Evolutionary conservation across 2,329 filamentous ascomycete genomes (phyloP).

Genomic region (Colletotrichum cuscutae): DNA sequence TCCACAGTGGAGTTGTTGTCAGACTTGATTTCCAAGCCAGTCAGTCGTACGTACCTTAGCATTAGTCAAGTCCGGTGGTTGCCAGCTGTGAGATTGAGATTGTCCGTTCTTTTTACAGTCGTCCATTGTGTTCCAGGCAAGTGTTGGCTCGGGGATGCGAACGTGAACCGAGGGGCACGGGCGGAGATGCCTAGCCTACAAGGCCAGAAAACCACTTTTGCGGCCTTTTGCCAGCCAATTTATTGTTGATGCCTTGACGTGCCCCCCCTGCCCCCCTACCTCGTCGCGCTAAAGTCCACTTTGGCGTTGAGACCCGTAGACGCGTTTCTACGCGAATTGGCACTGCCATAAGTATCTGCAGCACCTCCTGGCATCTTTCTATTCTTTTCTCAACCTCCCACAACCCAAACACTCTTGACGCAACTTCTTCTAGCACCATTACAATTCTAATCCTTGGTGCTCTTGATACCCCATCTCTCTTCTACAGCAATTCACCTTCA

Average conservation of each 20-base stretch:
- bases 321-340: conserved; percentile 35
- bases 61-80: conserved; percentile 30
- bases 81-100: conserved; percentile 4
- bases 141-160: conserved; percentile 35
- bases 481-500: neutral
- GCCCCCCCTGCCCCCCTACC: conserved; percentile 7
- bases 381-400: conserved; percentile 16
- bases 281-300: conserved; percentile 31
- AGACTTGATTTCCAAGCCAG: conserved; percentile 26
- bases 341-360: conserved; percentile 34
- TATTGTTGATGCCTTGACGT: conserved; percentile 36
- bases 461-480: conserved; percentile 17
- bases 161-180: conserved; percentile 31
- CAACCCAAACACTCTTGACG: conserved; percentile 21
- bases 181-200: conserved; percentile 17
- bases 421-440: neutral
- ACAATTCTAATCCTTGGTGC: conserved; percentile 8
- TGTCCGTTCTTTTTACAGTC: neutral
- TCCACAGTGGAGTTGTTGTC: conserved; percentile 21
- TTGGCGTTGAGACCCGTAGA: conserved; percentile 23
- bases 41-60: neutral
- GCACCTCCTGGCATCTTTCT: conserved; percentile 21
- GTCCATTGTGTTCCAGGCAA: neutral
- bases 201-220: neutral
- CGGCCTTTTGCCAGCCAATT: conserved; percentile 10